phyloP scores from a whole-genome alignment of 139 green algal species.

The Volvox reticuliferus region DNA sequence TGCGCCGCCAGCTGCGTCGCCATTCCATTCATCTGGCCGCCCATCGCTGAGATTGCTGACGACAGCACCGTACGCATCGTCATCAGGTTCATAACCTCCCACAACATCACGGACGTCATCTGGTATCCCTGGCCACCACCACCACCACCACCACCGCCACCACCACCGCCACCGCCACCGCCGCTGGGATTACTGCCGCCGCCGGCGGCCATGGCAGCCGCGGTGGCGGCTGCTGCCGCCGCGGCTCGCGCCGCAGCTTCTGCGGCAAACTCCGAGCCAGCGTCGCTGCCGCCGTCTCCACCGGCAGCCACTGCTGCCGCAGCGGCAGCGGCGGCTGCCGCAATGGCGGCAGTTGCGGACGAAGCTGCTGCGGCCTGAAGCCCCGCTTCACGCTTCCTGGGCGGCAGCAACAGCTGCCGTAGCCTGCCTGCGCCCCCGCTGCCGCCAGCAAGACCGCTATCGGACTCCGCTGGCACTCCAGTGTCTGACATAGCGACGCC shows the following conservation, averaged over 20 bases:
- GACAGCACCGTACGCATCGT: constrained; percentile 54
- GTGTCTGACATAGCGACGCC: background rate
- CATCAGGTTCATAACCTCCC: constrained; percentile 57
- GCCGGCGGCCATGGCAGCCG: background rate
- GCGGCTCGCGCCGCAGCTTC: background rate
- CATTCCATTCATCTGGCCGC: constrained; percentile 56
- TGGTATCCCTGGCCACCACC: constrained; percentile 15
- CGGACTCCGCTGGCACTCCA: too few species aligned
- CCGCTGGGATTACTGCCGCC: background rate
- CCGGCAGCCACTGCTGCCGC: background rate
- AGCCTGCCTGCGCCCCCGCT: background rate
- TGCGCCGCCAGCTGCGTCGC: constrained; percentile 55
- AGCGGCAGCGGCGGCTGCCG: background rate
- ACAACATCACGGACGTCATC: constrained; percentile 51
- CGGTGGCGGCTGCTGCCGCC: background rate
- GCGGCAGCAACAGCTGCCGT: background rate
- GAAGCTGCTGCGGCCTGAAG: background rate
- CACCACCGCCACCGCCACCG: background rate
- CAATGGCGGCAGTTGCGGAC: background rate
- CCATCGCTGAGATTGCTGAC: constrained; percentile 46
- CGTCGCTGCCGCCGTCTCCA: background rate
- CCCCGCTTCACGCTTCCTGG: background rate
- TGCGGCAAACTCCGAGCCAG: background rate
- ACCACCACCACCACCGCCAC: background rate
- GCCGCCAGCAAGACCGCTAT: background rate